These are phyloP conservation scores for Gregarina niphandrodes DNA, from an alignment of 169 alveolate genomes.

Conservation along the genomic window DNA sequence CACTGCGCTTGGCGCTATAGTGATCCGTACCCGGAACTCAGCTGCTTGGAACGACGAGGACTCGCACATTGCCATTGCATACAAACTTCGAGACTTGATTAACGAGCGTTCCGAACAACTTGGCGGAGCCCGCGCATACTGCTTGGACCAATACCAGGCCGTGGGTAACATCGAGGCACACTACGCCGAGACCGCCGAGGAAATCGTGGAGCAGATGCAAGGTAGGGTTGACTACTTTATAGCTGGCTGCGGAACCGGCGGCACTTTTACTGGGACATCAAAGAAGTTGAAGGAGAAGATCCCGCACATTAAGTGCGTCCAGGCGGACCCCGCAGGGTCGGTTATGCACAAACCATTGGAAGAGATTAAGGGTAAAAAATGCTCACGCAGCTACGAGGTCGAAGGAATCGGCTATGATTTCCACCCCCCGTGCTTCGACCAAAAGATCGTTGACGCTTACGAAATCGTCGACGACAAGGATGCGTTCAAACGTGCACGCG, in stretches of 20 bases:
- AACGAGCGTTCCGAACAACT: slow-evolving; percentile 43
- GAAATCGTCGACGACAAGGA: slow-evolving; percentile 21
- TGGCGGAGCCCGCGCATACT: no score
- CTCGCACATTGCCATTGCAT: slow-evolving; percentile 53
- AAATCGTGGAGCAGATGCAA: slow-evolving; percentile 50
- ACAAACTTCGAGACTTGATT: slow-evolving; percentile 26
- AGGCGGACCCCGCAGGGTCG: slow-evolving; percentile 69
- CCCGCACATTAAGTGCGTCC: slow-evolving; percentile 44
- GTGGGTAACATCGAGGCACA: slow-evolving; percentile 71
- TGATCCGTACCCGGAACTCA: slow-evolving; percentile 63
- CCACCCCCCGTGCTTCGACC: slow-evolving; percentile 40
- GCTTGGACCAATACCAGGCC: slow-evolving; percentile 61
- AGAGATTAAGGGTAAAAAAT: slow-evolving; percentile 10
- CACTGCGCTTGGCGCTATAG: slow-evolving; percentile 61
- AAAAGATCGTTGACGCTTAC: slow-evolving; percentile 24
- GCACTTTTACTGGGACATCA: slow-evolving; percentile 65
- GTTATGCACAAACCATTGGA: slow-evolving; percentile 39
- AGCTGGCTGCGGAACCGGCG: slow-evolving; percentile 67
- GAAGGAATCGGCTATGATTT: slow-evolving; percentile 61
- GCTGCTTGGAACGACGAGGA: slow-evolving; percentile 52
- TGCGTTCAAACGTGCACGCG: slow-evolving; percentile 26
- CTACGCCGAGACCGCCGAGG: slow-evolving; percentile 69
- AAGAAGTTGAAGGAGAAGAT: slow-evolving; percentile 49
- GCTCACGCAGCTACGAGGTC: slow-evolving; percentile 39
- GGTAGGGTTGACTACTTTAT: slow-evolving; percentile 54